Evolutionary conservation across 192 early-diverging fungal species (phyloP), one percentile per base, ranked within the genome.

Genomic region (Backusella mclennaniae): DNA sequence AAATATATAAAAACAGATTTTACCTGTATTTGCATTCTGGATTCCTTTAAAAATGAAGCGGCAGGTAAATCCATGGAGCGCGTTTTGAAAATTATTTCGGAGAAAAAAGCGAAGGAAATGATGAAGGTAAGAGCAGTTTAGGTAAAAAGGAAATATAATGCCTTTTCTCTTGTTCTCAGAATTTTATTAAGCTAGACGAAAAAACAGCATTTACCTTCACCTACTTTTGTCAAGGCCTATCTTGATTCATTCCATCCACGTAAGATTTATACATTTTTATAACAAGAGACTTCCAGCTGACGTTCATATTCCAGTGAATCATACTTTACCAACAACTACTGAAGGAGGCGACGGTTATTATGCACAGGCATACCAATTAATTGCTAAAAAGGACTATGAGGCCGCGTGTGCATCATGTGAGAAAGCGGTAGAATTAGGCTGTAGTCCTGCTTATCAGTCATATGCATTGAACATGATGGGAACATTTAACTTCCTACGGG

Each of bases 11-110:
- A 49, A 49, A n/a, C 19, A 49, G 95, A 98, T 80, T 97, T 92
- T 73, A 97, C 95, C 6, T 93, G 92, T 0, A 90, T 95, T 11
- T 98, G 96, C 81, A 96, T 98, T 76, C 86, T 99, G 11, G 97
- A 97, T 68, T 93, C 94, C 49, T 99, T 98, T 87, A 94, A 93
- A 69, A 97, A 97, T 84, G 92, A 92, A 38, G 76, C 86, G 66
- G 91, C 93, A 12, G 85, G 94, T 14, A 82, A 86, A 39, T 86
- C 96, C 12, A 95, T 95, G 74, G 98, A 99, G 78, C 92, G 95
- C 38, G 85, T 97, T 75, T 85, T 98, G 75, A 96, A 95, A 87
- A 90, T 87, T 79, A 79, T 97, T 23, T 93, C 94, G 26, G 90
- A 91, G 72, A 82, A 79, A 29, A 92, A 94, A 80, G 93, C 96